Evolutionary conservation across 345 rosid species (phyloP), one percentile per base, ranked within the genome.

Genomic region (Cardiospermum halicacabum): DNA sequence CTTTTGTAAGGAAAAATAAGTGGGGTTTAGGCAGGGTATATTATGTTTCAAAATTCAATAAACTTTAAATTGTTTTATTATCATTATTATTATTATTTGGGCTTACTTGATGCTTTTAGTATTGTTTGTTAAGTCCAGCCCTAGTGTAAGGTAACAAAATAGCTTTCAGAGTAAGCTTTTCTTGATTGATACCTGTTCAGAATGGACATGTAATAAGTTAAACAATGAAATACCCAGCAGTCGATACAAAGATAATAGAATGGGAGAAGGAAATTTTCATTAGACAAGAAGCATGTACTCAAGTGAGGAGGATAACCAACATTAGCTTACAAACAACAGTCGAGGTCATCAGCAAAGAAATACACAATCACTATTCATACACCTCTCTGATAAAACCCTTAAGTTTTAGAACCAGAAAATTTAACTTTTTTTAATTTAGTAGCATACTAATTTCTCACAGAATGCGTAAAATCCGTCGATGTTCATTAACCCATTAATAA

Each of bases 201-300:
- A n/a, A n/a, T n/a, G n/a, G n/a, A n/a, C n/a, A n/a, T n/a, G n/a
- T n/a, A n/a, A n/a, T n/a, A n/a, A n/a, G n/a, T n/a, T n/a, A n/a
- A n/a, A n/a, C n/a, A n/a, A n/a, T n/a, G n/a, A n/a, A n/a, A n/a
- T n/a, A n/a, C n/a, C n/a, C n/a, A n/a, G n/a, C n/a, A 84, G 62
- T 82, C 81, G 22, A 88, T 91, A 68, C 66, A 78, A 56, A 56
- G 48, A 71, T 13, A 57, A 47, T 21, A 3, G 19, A 47, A 47
- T 11, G 3, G 10, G 3, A 34, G 10, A 34, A 2, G 1, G 8
- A 47, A n/a, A n/a, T 16, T 11, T 47, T 18, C 24, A 47, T 47
- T 47, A 47, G 24, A 47, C n/a, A 47, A 47, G 18, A 47, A 0
- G 10, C 22, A 47, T 18, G 24, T 7, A 18, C 51, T 16, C n/a